Evolutionary conservation across 1,284 basidiomycete species (phyloP), one percentile per base, ranked within the genome.

Genomic region (Moesziomyces sp.): DNA sequence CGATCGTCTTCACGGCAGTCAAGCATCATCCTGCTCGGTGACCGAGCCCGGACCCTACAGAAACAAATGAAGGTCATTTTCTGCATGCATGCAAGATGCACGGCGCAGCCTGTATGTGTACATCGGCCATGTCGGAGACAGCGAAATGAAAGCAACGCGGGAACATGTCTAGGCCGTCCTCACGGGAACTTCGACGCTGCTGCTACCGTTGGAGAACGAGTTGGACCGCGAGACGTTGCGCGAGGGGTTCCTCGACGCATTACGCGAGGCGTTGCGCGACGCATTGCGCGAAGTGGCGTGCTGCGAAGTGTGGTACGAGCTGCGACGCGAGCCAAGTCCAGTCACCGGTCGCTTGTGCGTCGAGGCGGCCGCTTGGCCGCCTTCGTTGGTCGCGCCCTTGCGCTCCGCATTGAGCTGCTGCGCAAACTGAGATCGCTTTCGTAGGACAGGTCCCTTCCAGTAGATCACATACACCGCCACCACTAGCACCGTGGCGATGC

Each of bases 401-500:
- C 62, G 58, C 30, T 66, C 57, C 6, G 50, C 38, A 18, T 58
- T 21, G 40, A 67, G 69, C 50, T 72, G 59, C 59, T 66, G 63
- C 5, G 63, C 69, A 24, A 72, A 66, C 3, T 59, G 69, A 16
- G 69, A 72, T 44, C 69, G 63, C 51, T 72, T 72, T 49, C 69
- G 69, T 11, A 72, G 49, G 21, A 55, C 55, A 9, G 69, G 69
- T 44, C 86, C 86, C 38, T 86, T 79, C 70, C 70, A 84, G 70
- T 86, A 86, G 79, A 86, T 85, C 40, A 86, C 72, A 64, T 84
- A 86, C 38, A 86, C 83, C 3, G 86, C 85, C 23, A 85, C 77
- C 3, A 82, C 81, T 38, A 86, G 79, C 46, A 86, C 43, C 1
- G 82, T 55, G 1, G 84, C 85, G 52, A 87, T 71, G 75, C 80